Base-by-base conservation (phyloP, 2,329 filamentous ascomycete genomes). In the Alternaria metachromatica region DNA sequence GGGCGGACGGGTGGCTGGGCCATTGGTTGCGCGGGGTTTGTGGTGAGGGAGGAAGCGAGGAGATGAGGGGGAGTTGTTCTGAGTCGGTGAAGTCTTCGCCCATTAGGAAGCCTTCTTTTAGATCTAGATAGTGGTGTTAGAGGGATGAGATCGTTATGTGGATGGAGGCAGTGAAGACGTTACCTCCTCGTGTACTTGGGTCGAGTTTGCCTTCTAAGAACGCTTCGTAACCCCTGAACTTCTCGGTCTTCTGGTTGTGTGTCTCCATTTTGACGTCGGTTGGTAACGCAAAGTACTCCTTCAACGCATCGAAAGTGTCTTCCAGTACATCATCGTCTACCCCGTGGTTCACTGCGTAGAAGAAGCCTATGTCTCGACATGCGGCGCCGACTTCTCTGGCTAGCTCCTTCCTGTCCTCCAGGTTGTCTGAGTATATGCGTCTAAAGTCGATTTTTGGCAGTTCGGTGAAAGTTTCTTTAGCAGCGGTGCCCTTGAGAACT, bases 191-290 rank as follows among this genome's bases (percentile, higher is more conserved):
- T 3, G 76, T 80, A 21, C 71, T 76, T 8, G 74, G 74, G 65
- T 80, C 77, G 3, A 80, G 63, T 55, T 74, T 78, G 6, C 77
- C 78, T 63, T 80, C 77, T 0, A 79, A 61, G 51, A 79, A 78
- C 0, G 74, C 76, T 64, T 80, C 77, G 43, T 79, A 80, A 11
- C 79, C 79, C 46, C 75, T 70, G 43, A 80, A 78, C 45, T 73
- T 76, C 5, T 73, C 61, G 3, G 72, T 78, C 64, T 79, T 80
- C 44, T 79, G 72, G 8, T 78, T 76, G 41, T 79, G 76, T 5
- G 71, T 71, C 43, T 78, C 73, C 78, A 80, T 80, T 61, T 80
- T 80, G 25, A 75, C 61, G 8, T 78, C 73, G 7, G 55, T 68
- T 3, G 71, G 70, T 10, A 80, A 63, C 6, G 66, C 68, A 62